Base-by-base conservation (phyloP, 2,329 filamentous ascomycete species). In the Albifimbria verrucaria region DNA sequence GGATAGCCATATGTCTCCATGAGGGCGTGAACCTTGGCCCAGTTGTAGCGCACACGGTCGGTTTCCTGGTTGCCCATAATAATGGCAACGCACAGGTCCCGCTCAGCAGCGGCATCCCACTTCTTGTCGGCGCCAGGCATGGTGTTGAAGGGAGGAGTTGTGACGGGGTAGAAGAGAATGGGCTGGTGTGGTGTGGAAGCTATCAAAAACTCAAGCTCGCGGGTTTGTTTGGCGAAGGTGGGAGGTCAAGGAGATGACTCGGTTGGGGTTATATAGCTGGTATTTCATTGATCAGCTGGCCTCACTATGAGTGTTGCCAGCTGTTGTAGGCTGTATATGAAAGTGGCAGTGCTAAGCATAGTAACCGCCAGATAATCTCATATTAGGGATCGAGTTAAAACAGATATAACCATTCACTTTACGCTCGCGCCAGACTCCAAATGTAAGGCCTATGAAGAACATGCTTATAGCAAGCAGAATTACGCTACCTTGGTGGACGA, bases 21-120 rank as follows among this genome's bases (percentile, higher is more conserved):
- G 32, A 68, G 55, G 7, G 51, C 48, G 49, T 64, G 61, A 3
- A 71, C 59, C 23, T 57, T 61, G 45, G 60, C 51, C 72, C 71
- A 74, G 58, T 73, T 69, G 55, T 64, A 62, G 20, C 60, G 60
- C 20, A 57, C 45, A 12, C 60, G 62, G 18, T 64, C 59, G 17
- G 55, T 55, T 0, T 65, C 65, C 36, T 61, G 57, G 49, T 56
- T 61, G 50, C 60, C 55, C 51, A 65, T 50, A 50, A 72, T 65
- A 49, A 72, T 58, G 47, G 71, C 65, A 39, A 73, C 62, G 55
- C 67, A 71, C 53, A 74, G 69, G 48, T 74, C 71, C 7, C 65
- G 67, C 59, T 74, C 70, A n/a, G 67, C 68, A 15, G 56, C 50
- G 20, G 56, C 52, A 15, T 67, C 66, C 72, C 71, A 74, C 53